Evolutionary conservation across 371 early-diverging fungal genomes (phyloP).

Genomic region (Capniomyces stellatus): DNA sequence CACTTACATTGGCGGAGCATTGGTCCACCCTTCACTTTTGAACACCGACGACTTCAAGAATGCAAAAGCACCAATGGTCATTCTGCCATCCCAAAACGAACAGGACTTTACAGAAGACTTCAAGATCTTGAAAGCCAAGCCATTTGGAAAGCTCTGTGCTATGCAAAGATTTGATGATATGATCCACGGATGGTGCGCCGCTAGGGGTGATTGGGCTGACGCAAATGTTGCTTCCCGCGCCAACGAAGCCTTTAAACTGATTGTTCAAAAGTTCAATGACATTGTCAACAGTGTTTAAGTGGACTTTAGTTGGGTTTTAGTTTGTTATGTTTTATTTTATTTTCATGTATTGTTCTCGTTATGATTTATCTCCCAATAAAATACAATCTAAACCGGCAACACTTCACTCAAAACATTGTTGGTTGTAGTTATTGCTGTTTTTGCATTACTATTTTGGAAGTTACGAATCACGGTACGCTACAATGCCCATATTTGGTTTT

Average conservation of each 20-base stretch:
- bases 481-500: too few relatives aligned
- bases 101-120: conserved; percentile 34
- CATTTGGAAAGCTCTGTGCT: conserved; percentile 33
- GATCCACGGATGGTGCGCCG: conserved; percentile 49
- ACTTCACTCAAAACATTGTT: too few relatives aligned
- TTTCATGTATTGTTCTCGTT: too few relatives aligned
- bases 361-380: too few relatives aligned
- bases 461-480: too few relatives aligned
- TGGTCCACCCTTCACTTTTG: conserved; percentile 42
- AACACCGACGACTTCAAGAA: conserved; percentile 29
- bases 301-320: too few relatives aligned
- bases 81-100: conserved; percentile 43
- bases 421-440: too few relatives aligned
- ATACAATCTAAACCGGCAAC: too few relatives aligned
- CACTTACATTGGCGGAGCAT: conserved; percentile 28
- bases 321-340: too few relatives aligned
- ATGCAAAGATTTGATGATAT: conserved; percentile 43
- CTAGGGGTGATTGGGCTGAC: conserved; percentile 40
- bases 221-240: conserved; percentile 11
- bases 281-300: too few relatives aligned
- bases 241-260: conserved; percentile 17
- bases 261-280: conserved; percentile 8
- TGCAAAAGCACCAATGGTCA: conserved; percentile 34
- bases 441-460: too few relatives aligned
- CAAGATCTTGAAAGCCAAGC: conserved; percentile 28